A percentile compares a stretch with the other conserved stretches of the same genome.
Evolutionary conservation across 2,329 filamentous ascomycete genomes (phyloP).

Genomic region (Stachybotrys chartarum): DNA sequence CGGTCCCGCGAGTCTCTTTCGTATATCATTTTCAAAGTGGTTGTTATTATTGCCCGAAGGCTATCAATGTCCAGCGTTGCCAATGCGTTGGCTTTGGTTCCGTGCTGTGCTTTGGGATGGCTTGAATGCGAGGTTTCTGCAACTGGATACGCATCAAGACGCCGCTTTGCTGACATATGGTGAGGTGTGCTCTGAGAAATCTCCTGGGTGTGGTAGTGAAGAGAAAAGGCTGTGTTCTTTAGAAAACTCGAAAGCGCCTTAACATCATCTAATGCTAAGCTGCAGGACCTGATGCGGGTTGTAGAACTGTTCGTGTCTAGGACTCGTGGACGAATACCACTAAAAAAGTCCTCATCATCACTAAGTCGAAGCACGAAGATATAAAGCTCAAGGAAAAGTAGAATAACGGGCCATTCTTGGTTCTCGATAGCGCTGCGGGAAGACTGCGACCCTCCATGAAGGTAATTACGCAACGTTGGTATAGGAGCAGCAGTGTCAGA

Average conservation of each 20-base stretch:
- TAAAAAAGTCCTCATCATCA: conserved; percentile 93
- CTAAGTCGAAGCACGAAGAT: conserved; percentile 87
- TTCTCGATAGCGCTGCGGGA: conserved; percentile 18
- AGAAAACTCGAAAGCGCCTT: conserved; percentile 72
- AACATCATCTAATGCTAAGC: conserved; percentile 64
- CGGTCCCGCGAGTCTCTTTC: conserved; percentile 84
- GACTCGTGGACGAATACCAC: conserved; percentile 37
- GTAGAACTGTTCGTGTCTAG: conserved; percentile 30
- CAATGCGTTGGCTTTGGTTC: background rate
- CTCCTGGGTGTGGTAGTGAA: conserved; percentile 77
- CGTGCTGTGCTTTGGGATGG: background rate
- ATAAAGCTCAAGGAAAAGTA: conserved; percentile 91
- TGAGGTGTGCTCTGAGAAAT: conserved; percentile 26
- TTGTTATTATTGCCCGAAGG: conserved; percentile 72
- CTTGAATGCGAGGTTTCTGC: background rate
- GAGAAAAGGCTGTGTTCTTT: conserved; percentile 82
- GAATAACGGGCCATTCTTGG: conserved; percentile 76
- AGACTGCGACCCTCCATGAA: conserved; percentile 18
- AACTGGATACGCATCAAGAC: conserved; percentile 1
- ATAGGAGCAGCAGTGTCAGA: conserved; percentile 20
- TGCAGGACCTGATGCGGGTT: conserved; percentile 52
- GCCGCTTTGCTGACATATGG: conserved; percentile 20
- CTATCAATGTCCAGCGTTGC: conserved; percentile 60
- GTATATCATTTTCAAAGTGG: conserved; percentile 79
- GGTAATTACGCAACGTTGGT: conserved; percentile 21